Conservation (phyloP, 2,329 filamentous ascomycete species). For the Acephala macrosclerotiorum region DNA sequence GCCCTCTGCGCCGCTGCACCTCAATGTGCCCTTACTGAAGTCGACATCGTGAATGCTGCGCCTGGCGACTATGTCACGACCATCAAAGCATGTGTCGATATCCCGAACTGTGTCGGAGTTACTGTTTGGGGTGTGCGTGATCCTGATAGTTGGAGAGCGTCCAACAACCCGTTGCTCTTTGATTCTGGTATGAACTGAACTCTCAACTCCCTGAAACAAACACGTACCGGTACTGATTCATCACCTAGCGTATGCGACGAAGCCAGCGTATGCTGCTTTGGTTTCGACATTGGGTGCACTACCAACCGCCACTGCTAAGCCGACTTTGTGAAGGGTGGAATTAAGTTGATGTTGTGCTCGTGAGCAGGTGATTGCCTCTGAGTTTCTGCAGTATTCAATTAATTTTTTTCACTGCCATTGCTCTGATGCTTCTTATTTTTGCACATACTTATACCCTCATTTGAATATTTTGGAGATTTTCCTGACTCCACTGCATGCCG, state of each 20-base stretch:
- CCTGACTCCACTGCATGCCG: background rate
- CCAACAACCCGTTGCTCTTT: conserved; percentile 60
- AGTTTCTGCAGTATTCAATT: background rate
- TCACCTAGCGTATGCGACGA: conserved; percentile 58
- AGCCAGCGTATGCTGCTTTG: conserved; percentile 56
- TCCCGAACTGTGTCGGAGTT: conserved; percentile 44
- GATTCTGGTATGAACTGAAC: too few species aligned
- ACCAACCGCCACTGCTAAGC: conserved; percentile 5
- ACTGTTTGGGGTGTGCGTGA: conserved; percentile 53
- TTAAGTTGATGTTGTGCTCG: background rate
- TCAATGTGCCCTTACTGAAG: conserved; percentile 71
- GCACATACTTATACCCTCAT: background rate
- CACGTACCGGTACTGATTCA: too few species aligned
- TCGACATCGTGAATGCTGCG: conserved; percentile 69
- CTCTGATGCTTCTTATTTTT: background rate
- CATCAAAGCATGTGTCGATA: conserved; percentile 41
- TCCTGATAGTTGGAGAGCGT: conserved; percentile 58
- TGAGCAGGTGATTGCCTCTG: background rate
- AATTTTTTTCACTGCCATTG: background rate
- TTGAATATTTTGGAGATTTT: background rate
- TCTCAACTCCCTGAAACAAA: too few species aligned
- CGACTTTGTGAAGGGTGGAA: background rate
- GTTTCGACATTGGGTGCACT: conserved; percentile 28
- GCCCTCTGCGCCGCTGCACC: conserved; percentile 62
- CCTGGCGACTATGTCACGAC: conserved; percentile 40